These are phyloP conservation scores for Aspergillus novoparasiticus DNA, from an alignment of 2,329 filamentous ascomycete species.

Conservation along the genomic window DNA sequence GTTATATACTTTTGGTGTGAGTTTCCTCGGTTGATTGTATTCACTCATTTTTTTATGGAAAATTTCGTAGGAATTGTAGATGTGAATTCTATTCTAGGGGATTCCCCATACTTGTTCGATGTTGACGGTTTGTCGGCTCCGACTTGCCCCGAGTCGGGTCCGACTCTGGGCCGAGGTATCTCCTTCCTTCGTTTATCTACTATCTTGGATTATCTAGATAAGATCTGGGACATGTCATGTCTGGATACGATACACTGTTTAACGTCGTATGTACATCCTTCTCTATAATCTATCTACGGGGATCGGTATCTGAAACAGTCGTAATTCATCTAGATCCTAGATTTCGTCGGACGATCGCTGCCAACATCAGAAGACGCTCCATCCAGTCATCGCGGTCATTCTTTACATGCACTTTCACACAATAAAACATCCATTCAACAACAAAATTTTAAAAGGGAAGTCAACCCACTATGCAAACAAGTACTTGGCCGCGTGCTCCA, in stretches of 20 bases:
- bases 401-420: neutral
- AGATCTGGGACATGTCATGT: neutral
- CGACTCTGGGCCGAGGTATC: neutral
- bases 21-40: too few species aligned
- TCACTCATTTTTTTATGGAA: too few species aligned
- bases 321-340: constrained; percentile 15
- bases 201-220: neutral
- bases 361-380: constrained; percentile 4
- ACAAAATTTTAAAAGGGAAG: constrained; percentile 9
- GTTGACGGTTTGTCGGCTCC: neutral
- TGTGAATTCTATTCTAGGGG: neutral
- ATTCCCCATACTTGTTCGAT: neutral
- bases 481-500: constrained; percentile 88
- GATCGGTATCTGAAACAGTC: neutral
- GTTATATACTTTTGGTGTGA: neutral
- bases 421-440: neutral
- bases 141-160: neutral
- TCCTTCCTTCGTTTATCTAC: neutral
- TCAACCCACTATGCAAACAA: constrained; percentile 61
- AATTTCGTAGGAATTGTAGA: neutral
- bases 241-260: neutral
- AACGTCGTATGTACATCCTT: neutral
- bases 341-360: constrained; percentile 11
- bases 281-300: neutral
- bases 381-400: neutral